Evolutionary conservation across 768 basidiomycete species (phyloP).

Genomic region (Trametes meyenii): DNA sequence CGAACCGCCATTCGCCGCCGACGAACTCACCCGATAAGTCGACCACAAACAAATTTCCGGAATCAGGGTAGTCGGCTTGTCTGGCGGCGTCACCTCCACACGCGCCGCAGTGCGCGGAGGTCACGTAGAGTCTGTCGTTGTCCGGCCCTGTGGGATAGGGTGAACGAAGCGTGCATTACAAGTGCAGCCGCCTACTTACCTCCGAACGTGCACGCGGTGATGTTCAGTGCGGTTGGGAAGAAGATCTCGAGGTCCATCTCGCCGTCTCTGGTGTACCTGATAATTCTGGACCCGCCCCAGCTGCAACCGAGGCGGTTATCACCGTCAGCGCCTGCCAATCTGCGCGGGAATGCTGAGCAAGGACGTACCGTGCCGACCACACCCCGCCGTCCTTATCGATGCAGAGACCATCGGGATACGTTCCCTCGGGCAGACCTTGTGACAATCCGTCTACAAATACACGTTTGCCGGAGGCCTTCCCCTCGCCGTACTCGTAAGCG

Average conservation of each 20-base stretch:
- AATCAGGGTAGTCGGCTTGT: constrained; percentile 55
- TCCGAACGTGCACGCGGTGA: constrained; percentile 74
- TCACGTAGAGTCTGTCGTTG: constrained; percentile 64
- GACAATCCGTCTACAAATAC: constrained; percentile 59
- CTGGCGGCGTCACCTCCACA: constrained; percentile 53
- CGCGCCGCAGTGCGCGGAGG: constrained; percentile 57
- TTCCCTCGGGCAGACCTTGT: constrained; percentile 49
- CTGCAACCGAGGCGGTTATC: constrained; percentile 36
- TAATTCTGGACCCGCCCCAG: constrained; percentile 65
- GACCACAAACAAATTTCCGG: constrained; percentile 57
- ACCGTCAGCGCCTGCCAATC: constrained; percentile 14
- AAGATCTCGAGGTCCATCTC: constrained; percentile 55
- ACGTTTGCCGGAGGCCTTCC: constrained; percentile 57
- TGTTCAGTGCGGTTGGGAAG: constrained; percentile 63
- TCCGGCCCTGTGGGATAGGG: constrained; percentile 47
- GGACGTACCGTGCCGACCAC: constrained; percentile 63
- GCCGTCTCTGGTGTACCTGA: constrained; percentile 58
- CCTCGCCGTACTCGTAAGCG: constrained; percentile 63
- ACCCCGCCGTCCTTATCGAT: constrained; percentile 63
- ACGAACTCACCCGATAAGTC: constrained; percentile 48
- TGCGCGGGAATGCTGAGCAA: constrained; percentile 17
- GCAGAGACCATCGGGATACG: constrained; percentile 69
- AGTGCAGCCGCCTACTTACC: constrained; percentile 40
- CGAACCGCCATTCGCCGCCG: constrained; percentile 38
- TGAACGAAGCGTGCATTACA: constrained; percentile 6